Evolutionary conservation across 257 asterid species (phyloP).

Genomic region (Avicennia marina): DNA sequence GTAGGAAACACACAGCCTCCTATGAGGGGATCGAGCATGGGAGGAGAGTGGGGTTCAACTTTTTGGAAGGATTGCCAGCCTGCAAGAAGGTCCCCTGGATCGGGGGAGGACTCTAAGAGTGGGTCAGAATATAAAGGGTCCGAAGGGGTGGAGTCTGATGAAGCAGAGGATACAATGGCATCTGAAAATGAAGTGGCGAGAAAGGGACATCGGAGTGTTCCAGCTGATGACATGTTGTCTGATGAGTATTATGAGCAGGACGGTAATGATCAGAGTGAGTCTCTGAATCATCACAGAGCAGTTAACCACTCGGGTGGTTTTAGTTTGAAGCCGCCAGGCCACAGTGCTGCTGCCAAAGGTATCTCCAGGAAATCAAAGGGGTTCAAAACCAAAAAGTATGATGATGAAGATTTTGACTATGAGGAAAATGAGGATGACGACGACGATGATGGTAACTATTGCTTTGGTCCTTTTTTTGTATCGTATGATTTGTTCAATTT

Average conservation of each 20-base stretch:
- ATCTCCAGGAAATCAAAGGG: slow-evolving; percentile 52
- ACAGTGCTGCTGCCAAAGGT: slow-evolving; percentile 38
- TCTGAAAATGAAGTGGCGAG: slow-evolving; percentile 47
- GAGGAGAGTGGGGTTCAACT: slow-evolving; percentile 83
- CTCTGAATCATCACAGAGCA: slow-evolving; percentile 53
- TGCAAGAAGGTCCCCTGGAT: slow-evolving; percentile 36
- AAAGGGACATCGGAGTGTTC: slow-evolving; percentile 51
- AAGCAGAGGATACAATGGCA: slow-evolving; percentile 48
- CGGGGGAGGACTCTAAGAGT: slow-evolving; percentile 87
- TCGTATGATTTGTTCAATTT: too few relatives aligned
- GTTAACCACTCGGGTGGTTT: slow-evolving; percentile 46
- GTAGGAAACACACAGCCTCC: slow-evolving; percentile 35
- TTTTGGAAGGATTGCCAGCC: slow-evolving; percentile 83
- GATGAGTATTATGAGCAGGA: slow-evolving; percentile 99
- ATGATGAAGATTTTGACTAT: slow-evolving; percentile 46
- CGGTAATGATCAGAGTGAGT: slow-evolving; percentile 75
- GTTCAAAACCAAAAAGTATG: slow-evolving; percentile 43
- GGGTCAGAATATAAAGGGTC: slow-evolving; percentile 89
- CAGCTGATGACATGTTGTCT: slow-evolving; percentile 89
- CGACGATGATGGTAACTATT: slow-evolving; percentile 36
- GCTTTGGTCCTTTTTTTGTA: not conserved
- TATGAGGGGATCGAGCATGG: slow-evolving; percentile 30
- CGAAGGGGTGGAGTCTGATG: slow-evolving; percentile 72
- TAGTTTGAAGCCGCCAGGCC: slow-evolving; percentile 45
- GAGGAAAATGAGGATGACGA: slow-evolving; percentile 56